Evolutionary conservation across 2,329 filamentous ascomycete genomes (phyloP).

Genomic region (Fonsecaea nubica): DNA sequence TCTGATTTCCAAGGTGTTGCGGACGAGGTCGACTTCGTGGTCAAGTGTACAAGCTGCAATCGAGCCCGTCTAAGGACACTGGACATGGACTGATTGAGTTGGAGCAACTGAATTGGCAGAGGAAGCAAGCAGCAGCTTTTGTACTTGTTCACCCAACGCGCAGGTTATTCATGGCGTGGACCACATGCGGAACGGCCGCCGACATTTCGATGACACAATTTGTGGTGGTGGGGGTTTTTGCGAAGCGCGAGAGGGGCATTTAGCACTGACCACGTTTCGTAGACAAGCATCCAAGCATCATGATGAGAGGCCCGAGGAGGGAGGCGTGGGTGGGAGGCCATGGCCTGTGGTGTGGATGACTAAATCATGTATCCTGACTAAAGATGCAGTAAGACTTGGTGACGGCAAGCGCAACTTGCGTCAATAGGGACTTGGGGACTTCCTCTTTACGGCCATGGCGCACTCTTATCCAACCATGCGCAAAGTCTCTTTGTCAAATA

Average conservation of each 20-base stretch:
- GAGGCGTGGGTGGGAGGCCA: too few relatives aligned
- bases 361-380: constrained; percentile 28
- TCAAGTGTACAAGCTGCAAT: constrained; percentile 23
- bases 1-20: neutral
- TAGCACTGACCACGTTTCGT: too few relatives aligned
- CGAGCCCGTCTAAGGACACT: constrained; percentile 23
- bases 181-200: neutral
- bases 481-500: neutral
- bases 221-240: neutral
- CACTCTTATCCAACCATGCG: neutral
- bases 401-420: neutral
- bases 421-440: neutral
- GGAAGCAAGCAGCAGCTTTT: constrained; percentile 13
- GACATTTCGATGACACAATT: constrained; percentile 1
- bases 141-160: neutral
- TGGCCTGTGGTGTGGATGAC: constrained; percentile 10
- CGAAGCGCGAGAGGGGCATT: neutral
- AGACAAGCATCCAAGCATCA: neutral
- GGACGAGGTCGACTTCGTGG: constrained; percentile 4
- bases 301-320: too few relatives aligned
- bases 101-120: constrained; percentile 15
- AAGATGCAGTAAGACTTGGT: constrained; percentile 29
- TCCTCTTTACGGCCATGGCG: constrained; percentile 1
- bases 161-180: neutral
- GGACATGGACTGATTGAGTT: constrained; percentile 23